Conservation (phyloP, 768 basidiomycete genomes). For the Suillus weaverae region DNA sequence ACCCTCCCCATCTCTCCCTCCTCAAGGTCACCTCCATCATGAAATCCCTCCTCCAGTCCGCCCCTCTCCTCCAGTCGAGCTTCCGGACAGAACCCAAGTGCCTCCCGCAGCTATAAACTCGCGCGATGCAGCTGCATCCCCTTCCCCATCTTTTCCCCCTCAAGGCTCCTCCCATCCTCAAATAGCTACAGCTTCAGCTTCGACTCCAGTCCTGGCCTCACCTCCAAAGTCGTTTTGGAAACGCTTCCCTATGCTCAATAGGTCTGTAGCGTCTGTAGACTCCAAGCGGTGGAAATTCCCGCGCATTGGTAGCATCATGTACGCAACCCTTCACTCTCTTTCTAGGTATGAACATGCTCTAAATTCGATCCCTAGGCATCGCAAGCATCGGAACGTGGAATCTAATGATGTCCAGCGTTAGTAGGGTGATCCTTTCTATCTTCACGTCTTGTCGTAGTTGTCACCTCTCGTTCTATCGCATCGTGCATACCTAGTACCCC, state of each 20-base stretch:
- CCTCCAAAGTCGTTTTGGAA: not conserved
- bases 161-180: not conserved
- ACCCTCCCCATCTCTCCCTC: not conserved
- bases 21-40: not conserved
- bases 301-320: not conserved
- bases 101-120: not conserved
- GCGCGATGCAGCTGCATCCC: not conserved
- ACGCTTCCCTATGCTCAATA: not conserved
- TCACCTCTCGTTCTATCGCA: not conserved
- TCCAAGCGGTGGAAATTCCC: not conserved
- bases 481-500: not conserved
- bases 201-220: not conserved
- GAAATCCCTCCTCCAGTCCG: not conserved
- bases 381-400: not conserved
- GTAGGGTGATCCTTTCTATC: not conserved
- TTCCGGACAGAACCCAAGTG: not conserved
- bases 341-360: not conserved
- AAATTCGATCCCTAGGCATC: not conserved
- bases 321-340: not conserved
- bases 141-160: not conserved
- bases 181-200: not conserved
- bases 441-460: not conserved
- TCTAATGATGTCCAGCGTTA: not conserved
- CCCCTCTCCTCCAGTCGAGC: not conserved
- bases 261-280: not conserved